Conservation (phyloP, 2,329 filamentous ascomycete species). For the Curvularia eragrostidis region DNA sequence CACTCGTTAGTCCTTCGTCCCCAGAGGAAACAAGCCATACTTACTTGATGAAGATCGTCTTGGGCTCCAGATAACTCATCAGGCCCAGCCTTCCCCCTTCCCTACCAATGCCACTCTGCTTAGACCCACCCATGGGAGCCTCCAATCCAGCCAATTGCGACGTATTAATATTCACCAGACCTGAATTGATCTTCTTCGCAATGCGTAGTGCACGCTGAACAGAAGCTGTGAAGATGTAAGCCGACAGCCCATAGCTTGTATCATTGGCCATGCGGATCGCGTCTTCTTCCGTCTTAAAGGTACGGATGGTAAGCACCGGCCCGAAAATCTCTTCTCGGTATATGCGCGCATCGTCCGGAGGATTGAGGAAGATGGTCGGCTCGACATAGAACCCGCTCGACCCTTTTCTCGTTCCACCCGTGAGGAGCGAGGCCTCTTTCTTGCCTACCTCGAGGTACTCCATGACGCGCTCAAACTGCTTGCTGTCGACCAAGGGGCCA, state of each 20-base stretch:
- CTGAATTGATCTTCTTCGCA: not conserved
- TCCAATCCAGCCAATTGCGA: constrained; percentile 26
- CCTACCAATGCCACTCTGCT: constrained; percentile 7
- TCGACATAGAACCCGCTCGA: constrained; percentile 37
- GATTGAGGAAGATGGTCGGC: constrained; percentile 45
- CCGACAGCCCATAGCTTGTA: constrained; percentile 30
- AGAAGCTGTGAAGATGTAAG: not conserved
- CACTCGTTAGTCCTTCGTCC: not conserved
- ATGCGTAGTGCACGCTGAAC: not conserved
- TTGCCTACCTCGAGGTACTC: constrained; percentile 35
- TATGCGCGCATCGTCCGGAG: constrained; percentile 32
- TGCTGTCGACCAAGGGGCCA: constrained; percentile 38
- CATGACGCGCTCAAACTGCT: constrained; percentile 39
- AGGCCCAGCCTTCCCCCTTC: constrained; percentile 2
- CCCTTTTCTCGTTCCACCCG: constrained; percentile 36
- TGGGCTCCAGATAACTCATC: constrained; percentile 5
- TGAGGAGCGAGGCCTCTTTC: constrained; percentile 34
- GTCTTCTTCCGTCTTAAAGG: constrained; percentile 46
- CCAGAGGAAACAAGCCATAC: not conserved
- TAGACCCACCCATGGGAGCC: constrained; percentile 23
- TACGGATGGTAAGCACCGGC: constrained; percentile 38
- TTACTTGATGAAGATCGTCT: constrained; percentile 6
- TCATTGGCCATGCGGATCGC: constrained; percentile 43
- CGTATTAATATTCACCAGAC: not conserved
- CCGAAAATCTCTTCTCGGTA: constrained; percentile 46